A percentile compares a stretch with the other conserved stretches of the same genome.
These are phyloP conservation scores for Tricholomella constricta DNA, from an alignment of 768 basidiomycete genomes.

Conservation along the genomic window DNA sequence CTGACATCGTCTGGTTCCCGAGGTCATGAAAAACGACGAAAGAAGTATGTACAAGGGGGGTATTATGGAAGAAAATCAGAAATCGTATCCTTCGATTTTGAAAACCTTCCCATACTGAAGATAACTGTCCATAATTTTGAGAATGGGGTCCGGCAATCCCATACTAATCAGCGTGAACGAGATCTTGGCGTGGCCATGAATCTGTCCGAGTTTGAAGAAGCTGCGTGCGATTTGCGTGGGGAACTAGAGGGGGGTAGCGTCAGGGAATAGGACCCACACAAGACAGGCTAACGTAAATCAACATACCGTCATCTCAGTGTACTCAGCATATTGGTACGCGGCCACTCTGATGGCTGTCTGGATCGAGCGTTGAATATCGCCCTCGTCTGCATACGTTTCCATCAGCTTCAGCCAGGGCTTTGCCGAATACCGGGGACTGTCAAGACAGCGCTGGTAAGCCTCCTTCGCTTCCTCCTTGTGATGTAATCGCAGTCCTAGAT, in stretches of 20 bases:
- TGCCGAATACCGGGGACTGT: slow-evolving; percentile 79
- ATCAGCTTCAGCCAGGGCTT: slow-evolving; percentile 94
- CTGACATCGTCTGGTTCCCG: not conserved
- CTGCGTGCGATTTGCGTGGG: slow-evolving; percentile 88
- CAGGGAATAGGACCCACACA: not conserved
- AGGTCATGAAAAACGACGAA: not conserved
- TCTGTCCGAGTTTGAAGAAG: slow-evolving; percentile 91
- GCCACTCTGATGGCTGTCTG: slow-evolving; percentile 93
- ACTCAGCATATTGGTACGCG: slow-evolving; percentile 90
- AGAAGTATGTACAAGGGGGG: slow-evolving; percentile 8
- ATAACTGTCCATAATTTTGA: slow-evolving; percentile 93
- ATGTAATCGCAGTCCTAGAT: slow-evolving; percentile 88
- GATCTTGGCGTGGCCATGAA: slow-evolving; percentile 94
- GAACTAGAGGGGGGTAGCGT: slow-evolving; percentile 51
- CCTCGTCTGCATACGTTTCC: slow-evolving; percentile 96
- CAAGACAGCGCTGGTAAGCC: slow-evolving; percentile 93
- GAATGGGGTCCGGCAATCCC: slow-evolving; percentile 86
- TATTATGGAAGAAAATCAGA: slow-evolving; percentile 39
- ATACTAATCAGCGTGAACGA: slow-evolving; percentile 91
- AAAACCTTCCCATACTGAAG: slow-evolving; percentile 86
- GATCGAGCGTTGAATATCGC: slow-evolving; percentile 86
- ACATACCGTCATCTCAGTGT: slow-evolving; percentile 85
- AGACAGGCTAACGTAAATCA: slow-evolving; percentile 3
- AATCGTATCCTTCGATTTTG: slow-evolving; percentile 86
- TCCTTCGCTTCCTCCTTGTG: slow-evolving; percentile 99